Evolutionary conservation across 2,329 filamentous ascomycete genomes (phyloP).

Genomic region (Colletotrichum neosansevieriae): DNA sequence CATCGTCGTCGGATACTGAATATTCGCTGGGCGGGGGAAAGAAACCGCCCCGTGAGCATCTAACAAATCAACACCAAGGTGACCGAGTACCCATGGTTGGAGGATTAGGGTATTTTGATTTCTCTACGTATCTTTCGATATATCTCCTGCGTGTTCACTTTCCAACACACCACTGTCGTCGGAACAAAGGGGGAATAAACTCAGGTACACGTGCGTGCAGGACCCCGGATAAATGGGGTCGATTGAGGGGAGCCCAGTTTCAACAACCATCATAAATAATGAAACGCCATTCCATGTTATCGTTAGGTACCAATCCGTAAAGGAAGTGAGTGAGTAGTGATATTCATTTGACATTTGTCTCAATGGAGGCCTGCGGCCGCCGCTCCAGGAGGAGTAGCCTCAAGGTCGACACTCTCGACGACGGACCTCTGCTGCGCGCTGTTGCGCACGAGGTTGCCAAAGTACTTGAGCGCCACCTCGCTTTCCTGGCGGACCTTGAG

Average conservation of each 20-base stretch:
- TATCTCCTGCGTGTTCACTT: slow-evolving; percentile 3
- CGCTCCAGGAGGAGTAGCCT: slow-evolving; percentile 59
- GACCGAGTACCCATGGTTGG: background rate
- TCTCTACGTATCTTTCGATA: slow-evolving; percentile 17
- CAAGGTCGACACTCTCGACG: slow-evolving; percentile 67
- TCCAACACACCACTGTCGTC: slow-evolving; percentile 5
- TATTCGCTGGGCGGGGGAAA: too few relatives aligned
- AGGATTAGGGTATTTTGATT: background rate
- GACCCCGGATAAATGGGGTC: background rate
- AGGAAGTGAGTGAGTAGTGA: slow-evolving; percentile 17
- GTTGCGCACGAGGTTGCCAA: slow-evolving; percentile 82
- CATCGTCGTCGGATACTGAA: too few relatives aligned
- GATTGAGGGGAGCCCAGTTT: slow-evolving; percentile 26
- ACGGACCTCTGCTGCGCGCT: slow-evolving; percentile 64
- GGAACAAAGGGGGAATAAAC: slow-evolving; percentile 21
- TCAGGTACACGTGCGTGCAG: slow-evolving; percentile 33
- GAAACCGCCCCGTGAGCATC: too few relatives aligned
- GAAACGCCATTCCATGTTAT: slow-evolving; percentile 39
- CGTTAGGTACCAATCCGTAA: slow-evolving; percentile 38
- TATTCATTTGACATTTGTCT: background rate
- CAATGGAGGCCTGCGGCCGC: slow-evolving; percentile 35
- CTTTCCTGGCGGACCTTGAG: slow-evolving; percentile 85
- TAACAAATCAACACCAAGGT: background rate
- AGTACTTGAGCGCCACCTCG: slow-evolving; percentile 90
- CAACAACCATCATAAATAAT: slow-evolving; percentile 17